Evolutionary conservation across 305 asterid species (phyloP).

Genomic region (Solanum hybrid): DNA sequence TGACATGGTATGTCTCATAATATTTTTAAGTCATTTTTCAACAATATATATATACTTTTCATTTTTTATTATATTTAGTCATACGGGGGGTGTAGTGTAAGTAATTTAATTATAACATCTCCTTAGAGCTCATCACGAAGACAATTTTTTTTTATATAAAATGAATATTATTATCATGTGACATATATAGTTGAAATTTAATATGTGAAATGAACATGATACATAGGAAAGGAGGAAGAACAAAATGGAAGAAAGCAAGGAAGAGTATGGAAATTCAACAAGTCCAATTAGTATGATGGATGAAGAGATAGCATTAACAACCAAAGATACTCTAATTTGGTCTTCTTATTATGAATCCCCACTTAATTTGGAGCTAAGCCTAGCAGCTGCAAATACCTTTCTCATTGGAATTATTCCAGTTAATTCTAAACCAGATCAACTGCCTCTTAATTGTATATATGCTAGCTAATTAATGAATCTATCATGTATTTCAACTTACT

Average conservation of each 20-base stretch:
- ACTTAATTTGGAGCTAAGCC: slow-evolving; percentile 39
- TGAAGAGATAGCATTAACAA: not conserved
- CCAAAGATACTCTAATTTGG: not conserved
- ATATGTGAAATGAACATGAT: not conserved
- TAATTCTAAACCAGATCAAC: not conserved
- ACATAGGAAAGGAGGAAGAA: slow-evolving; percentile 7
- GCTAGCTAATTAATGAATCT: not conserved
- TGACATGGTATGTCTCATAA: slow-evolving; percentile 32
- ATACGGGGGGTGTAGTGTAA: too few relatives aligned
- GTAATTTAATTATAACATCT: too few relatives aligned
- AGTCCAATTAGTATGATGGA: slow-evolving; percentile 15
- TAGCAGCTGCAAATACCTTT: slow-evolving; percentile 24
- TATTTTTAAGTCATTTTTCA: too few relatives aligned
- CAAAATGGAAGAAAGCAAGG: not conserved
- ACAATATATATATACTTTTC: too few relatives aligned
- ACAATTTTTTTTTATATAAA: too few relatives aligned
- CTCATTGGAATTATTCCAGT: slow-evolving; percentile 28
- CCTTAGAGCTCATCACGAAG: not conserved
- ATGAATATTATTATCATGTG: not conserved
- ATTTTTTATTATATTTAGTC: too few relatives aligned
- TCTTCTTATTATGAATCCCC: not conserved
- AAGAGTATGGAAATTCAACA: not conserved
- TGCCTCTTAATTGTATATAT: not conserved
- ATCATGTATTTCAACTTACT: not conserved
- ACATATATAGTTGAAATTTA: not conserved